These are phyloP conservation scores for Scleromitrula shiraiana DNA, from an alignment of 2,329 filamentous ascomycete species.

Conservation along the genomic window DNA sequence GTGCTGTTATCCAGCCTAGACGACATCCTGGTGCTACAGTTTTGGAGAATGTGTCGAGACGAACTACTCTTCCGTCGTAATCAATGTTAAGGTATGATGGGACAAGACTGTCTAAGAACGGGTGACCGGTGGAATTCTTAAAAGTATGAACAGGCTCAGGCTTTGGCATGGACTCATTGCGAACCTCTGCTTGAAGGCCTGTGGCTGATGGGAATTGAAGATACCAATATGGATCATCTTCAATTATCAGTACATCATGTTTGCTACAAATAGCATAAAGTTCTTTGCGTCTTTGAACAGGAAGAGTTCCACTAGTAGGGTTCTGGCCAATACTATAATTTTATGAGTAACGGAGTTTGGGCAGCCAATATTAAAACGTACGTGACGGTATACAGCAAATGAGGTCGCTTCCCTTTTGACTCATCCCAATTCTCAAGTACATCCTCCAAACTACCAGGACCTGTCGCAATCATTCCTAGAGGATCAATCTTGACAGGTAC, in stretches of 20 bases:
- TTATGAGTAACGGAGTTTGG: conserved; percentile 20
- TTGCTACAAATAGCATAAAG: conserved; percentile 74
- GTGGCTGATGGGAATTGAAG: conserved; percentile 75
- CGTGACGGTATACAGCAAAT: conserved; percentile 86
- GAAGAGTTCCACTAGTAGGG: conserved; percentile 70
- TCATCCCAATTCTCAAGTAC: conserved; percentile 78
- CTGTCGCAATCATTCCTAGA: conserved; percentile 69
- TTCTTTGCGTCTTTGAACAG: conserved; percentile 64
- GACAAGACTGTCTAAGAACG: conserved; percentile 74
- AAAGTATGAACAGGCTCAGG: conserved; percentile 22
- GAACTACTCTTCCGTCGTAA: conserved; percentile 76
- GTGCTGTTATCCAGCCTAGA: conserved; percentile 82
- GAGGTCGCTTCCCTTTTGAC: conserved; percentile 64
- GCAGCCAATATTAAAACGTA: no score
- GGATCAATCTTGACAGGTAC: conserved; percentile 68
- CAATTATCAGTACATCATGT: conserved; percentile 84
- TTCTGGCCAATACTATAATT: conserved; percentile 71
- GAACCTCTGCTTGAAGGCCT: conserved; percentile 27
- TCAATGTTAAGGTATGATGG: conserved; percentile 80
- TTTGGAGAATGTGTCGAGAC: conserved; percentile 91
- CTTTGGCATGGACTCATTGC: conserved; percentile 29
- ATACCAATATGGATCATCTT: conserved; percentile 96
- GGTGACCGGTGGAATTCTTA: conserved; percentile 52
- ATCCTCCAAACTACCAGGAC: conserved; percentile 66
- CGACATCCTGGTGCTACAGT: conserved; percentile 84